Evolutionary conservation across 805 yeast species (phyloP), one percentile per base, ranked within the genome.

Genomic region (Lachancea quebecensis): DNA sequence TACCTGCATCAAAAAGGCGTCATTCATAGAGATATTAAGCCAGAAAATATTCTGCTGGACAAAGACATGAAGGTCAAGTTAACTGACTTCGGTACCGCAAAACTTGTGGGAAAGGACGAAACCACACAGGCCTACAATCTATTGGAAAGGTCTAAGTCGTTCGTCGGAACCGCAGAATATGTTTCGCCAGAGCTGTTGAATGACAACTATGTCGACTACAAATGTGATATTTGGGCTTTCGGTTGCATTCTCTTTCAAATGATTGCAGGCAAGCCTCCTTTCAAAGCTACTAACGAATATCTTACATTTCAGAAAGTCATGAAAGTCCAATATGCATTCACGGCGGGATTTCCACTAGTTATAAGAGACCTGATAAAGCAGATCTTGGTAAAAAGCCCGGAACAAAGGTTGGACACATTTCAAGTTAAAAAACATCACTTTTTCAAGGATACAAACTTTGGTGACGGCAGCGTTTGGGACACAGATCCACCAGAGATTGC

Each of bases 161-260:
- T 85, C 66, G 95, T 85, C 27, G 95, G 95, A 3, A 85, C 91
- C 0, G 91, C 91, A 0, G 91, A 84, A 54, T 84, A 84, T 55
- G 90, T 85, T 6, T 81, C 90, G 0, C 95, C 95, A 0, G 95
- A 85, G 56, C 66, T 85, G 33, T 67, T 85, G 48, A 86, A 82
- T 50, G 85, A 76, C 56, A 85, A 83, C 55, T 81, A 78, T 46
- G 86, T 88, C 0, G 97, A 97, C 1, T 82, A 80, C 54, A 89
- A 97, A 1, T 85, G 96, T 41, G 99, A 93, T 66, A 82, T 93
- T n/a, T 93, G 99, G 99, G 91, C 98, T 10, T 86, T 95, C 65
- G 99, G 99, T 1, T 89, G 98, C 62, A 91, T 93, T 7, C 65
- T 93, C 0, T 93, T 85, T 64, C 98, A 93, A 62, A 87, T 93